Evolutionary conservation across 2,329 filamentous ascomycete species (phyloP), one percentile per base, ranked within the genome.

Genomic region (Fusarium sambucinum): DNA sequence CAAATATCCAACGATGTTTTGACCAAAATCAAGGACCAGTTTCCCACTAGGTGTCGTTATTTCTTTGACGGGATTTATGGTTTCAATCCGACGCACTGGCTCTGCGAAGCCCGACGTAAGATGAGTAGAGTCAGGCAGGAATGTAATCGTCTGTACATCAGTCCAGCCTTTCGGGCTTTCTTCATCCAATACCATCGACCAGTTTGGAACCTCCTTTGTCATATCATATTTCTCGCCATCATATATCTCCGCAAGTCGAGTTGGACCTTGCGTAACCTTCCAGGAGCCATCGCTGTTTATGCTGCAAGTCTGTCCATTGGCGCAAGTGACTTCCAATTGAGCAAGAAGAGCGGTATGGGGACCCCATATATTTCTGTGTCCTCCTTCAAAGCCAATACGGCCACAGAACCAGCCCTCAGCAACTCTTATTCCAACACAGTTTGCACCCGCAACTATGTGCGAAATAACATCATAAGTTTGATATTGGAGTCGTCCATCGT

Each of bases 1-100:
- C 2, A 87, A 56, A 66, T 80, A 80, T 2, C 86, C 87, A 1
- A 87, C 86, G 0, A 88, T 75, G 66, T 89, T 88, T 69, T 89
- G 86, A 3, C 86, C 86, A 71, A 88, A 88, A 64, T 89, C 85
- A 7, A 88, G 60, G 2, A 87, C 75, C 0, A 77, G 82, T 67
- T 85, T 85, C 6, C 84, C 83, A 5, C 74, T 3, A 3, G 75
- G 75, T 17, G 74, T 78, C 0, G 52, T 75, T 19, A 79, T 71
- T 33, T 79, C 32, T 16, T 69, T 50, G 6, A 63, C 16, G 6
- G 69, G 65, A 6, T 52, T 35, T 13, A 69, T 27, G 5, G 16
- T 21, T 13, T 67, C 61, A 8, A 60, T 35, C 1, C 57, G 56
- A 13, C 62, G 64, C 2, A 63, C 69, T 6, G 62, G 63, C 1